These are phyloP conservation scores for Saccharomycopsis sp. DNA, from an alignment of 805 yeast genomes.

Conservation along the genomic window DNA sequence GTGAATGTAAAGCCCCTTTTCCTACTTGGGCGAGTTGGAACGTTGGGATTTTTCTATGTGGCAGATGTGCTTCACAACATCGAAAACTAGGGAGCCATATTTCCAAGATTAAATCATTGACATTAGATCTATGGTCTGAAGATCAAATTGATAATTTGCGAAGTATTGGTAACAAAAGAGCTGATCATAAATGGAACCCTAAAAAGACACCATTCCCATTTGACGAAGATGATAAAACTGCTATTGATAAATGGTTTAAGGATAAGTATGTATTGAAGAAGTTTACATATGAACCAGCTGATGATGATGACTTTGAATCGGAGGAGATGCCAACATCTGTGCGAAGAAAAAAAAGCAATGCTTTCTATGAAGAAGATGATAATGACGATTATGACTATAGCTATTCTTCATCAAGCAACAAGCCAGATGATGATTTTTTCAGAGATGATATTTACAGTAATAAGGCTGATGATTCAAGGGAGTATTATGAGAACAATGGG, in stretches of 20 bases:
- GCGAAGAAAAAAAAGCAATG: background rate
- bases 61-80: conserved; percentile 78
- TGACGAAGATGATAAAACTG: conserved; percentile 64
- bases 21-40: conserved; percentile 43
- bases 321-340: no score
- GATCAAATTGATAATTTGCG: conserved; percentile 43
- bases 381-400: conserved; percentile 7
- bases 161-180: conserved; percentile 54
- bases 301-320: conserved; percentile 1
- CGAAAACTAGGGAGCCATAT: conserved; percentile 54
- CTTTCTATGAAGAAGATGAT: conserved; percentile 13
- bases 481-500: conserved; percentile 13
- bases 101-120: conserved; percentile 63
- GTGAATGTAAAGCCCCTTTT: conserved; percentile 63
- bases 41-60: conserved; percentile 68
- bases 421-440: conserved; percentile 2
- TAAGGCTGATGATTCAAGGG: conserved; percentile 12
- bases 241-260: conserved; percentile 51
- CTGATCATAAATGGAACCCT: conserved; percentile 61
- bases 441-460: conserved; percentile 14
- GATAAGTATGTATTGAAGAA: conserved; percentile 64
- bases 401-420: conserved; percentile 9
- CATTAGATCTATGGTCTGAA: conserved; percentile 62
- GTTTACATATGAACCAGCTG: conserved; percentile 24
- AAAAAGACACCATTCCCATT: conserved; percentile 61